These are phyloP conservation scores for Chaetomium olivaceum DNA, from an alignment of 2,329 filamentous ascomycete species.

Conservation along the genomic window DNA sequence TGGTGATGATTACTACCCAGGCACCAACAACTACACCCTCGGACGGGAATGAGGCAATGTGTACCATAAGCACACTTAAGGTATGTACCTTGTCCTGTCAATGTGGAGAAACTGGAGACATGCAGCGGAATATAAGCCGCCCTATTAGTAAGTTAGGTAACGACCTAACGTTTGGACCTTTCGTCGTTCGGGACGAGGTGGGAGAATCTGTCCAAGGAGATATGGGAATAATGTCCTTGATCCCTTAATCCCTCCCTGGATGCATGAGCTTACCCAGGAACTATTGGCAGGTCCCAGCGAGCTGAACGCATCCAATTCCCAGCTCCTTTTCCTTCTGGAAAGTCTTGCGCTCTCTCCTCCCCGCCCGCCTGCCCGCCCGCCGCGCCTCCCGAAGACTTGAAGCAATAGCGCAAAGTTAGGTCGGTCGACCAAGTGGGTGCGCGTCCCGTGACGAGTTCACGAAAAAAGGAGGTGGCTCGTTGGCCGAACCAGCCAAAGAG, in stretches of 20 bases:
- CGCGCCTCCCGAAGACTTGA: neutral
- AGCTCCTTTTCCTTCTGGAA: neutral
- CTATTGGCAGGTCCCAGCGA: neutral
- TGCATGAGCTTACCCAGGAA: neutral
- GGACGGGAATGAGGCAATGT: neutral
- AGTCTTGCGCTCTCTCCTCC: neutral
- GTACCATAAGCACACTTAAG: neutral
- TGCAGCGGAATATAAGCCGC: neutral
- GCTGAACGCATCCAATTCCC: neutral
- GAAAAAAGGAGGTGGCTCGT: constrained; percentile 6
- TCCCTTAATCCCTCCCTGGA: neutral
- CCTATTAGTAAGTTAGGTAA: neutral
- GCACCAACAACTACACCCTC: neutral
- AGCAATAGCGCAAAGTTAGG: neutral
- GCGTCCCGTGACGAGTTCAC: neutral
- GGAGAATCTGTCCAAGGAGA: too few species aligned
- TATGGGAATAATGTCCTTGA: neutral
- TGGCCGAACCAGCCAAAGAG: neutral
- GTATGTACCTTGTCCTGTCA: neutral
- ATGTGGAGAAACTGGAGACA: neutral
- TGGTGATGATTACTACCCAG: neutral
- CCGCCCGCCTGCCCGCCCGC: neutral
- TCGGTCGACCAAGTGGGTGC: neutral
- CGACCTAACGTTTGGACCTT: too few species aligned
- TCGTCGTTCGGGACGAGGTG: too few species aligned